Evolutionary conservation across 768 basidiomycete genomes (phyloP).

Genomic region (Hortiboletus flavorubellus): DNA sequence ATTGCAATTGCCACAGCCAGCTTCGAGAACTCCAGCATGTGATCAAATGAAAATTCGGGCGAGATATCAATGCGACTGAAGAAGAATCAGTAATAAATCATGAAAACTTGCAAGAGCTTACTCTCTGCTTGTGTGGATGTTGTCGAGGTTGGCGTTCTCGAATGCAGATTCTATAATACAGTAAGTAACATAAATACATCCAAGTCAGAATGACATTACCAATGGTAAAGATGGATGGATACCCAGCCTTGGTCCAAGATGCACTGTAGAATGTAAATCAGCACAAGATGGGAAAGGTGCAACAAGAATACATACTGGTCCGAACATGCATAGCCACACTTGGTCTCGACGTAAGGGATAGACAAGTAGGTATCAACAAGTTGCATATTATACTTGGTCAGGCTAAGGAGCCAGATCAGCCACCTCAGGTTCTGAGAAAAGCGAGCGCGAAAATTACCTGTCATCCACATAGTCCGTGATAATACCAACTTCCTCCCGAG

Average conservation of each 20-base stretch:
- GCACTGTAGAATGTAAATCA: conserved; percentile 41
- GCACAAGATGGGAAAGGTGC: conserved; percentile 16
- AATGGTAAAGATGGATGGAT: conserved; percentile 80
- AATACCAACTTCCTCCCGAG: conserved; percentile 74
- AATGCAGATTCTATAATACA: conserved; percentile 56
- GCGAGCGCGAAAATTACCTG: conserved; percentile 38
- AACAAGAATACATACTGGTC: conserved; percentile 65
- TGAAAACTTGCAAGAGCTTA: conserved; percentile 45
- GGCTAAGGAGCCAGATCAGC: conserved; percentile 37
- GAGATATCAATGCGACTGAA: conserved; percentile 79
- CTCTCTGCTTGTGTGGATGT: conserved; percentile 84
- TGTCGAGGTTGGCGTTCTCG: conserved; percentile 64
- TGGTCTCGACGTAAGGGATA: conserved; percentile 79
- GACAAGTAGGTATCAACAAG: conserved; percentile 73
- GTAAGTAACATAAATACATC: not conserved
- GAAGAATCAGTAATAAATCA: conserved; percentile 29
- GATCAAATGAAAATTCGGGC: conserved; percentile 83
- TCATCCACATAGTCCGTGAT: conserved; percentile 82
- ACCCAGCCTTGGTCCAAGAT: conserved; percentile 84
- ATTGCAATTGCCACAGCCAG: conserved; percentile 76
- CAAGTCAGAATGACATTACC: conserved; percentile 27
- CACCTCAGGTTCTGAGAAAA: conserved; percentile 8
- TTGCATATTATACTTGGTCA: conserved; percentile 77
- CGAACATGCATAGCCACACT: conserved; percentile 93
- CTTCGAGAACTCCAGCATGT: conserved; percentile 89